Conservation (phyloP, 345 rosid genomes). For the Gossypium bickii region DNA sequence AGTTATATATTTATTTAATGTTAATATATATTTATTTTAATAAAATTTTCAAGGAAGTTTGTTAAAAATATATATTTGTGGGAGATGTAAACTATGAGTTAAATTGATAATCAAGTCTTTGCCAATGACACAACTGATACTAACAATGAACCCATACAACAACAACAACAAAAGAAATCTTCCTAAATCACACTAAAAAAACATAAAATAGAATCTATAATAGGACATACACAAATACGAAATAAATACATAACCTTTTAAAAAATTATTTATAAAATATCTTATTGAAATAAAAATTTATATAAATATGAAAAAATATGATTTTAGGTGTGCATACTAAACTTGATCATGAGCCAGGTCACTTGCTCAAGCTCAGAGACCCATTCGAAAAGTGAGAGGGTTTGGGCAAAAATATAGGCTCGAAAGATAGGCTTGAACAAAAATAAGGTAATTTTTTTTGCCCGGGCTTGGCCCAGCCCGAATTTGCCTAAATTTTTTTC, state of each 20-base stretch:
- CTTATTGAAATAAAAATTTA: not conserved
- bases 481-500: too few species aligned
- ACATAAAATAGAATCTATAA: not conserved
- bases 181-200: not conserved
- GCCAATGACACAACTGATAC: not conserved
- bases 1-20: too few species aligned
- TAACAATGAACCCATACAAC: not conserved
- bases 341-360: too few species aligned
- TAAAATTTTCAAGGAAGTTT: too few species aligned
- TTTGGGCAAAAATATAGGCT: too few species aligned
- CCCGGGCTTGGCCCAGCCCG: too few species aligned
- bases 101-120: not conserved
- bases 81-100: not conserved
- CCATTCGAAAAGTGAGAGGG: rapidly evolving
- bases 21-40: too few species aligned
- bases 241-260: not conserved
- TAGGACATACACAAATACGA: not conserved
- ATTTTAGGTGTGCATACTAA: not conserved
- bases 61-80: not conserved
- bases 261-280: too few species aligned
- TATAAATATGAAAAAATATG: not conserved
- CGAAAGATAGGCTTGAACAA: too few species aligned
- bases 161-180: not conserved
- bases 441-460: too few species aligned
- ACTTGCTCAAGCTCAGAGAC: too few species aligned